These are phyloP conservation scores for Porphyrellus cyaneotinctus DNA, from an alignment of 768 basidiomycete genomes.

Conservation along the genomic window DNA sequence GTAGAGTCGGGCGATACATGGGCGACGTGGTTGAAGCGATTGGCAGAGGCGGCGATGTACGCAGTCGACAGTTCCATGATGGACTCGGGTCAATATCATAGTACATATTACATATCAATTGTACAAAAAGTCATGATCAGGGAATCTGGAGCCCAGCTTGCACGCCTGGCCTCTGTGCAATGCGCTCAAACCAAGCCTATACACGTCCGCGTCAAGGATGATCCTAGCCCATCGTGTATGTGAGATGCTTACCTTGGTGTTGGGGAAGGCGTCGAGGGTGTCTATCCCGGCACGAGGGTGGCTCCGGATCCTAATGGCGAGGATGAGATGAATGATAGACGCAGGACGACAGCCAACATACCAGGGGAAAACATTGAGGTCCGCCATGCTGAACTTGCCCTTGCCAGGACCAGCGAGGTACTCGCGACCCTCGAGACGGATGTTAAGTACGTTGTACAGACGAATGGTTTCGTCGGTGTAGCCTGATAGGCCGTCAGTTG, in stretches of 20 bases:
- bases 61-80: constrained; percentile 16
- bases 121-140: background rate
- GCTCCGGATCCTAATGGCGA: constrained; percentile 47
- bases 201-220: background rate
- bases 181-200: constrained; percentile 32
- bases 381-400: constrained; percentile 68
- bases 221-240: too few species aligned
- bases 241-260: constrained; percentile 43
- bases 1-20: constrained; percentile 28
- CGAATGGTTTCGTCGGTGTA: constrained; percentile 80
- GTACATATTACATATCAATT: background rate
- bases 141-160: constrained; percentile 22
- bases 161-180: constrained; percentile 21
- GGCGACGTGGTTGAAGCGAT: constrained; percentile 42
- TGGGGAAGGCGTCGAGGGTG: constrained; percentile 59
- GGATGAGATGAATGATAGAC: background rate
- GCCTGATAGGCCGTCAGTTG: constrained; percentile 38
- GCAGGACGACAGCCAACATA: constrained; percentile 21
- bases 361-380: constrained; percentile 68
- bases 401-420: constrained; percentile 74
- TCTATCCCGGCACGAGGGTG: constrained; percentile 49
- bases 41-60: constrained; percentile 48
- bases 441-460: constrained; percentile 79
- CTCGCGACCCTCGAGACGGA: constrained; percentile 67
- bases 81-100: constrained; percentile 12